Base-by-base conservation (phyloP, 2,329 filamentous ascomycete species). In the Alternaria postmessia region DNA sequence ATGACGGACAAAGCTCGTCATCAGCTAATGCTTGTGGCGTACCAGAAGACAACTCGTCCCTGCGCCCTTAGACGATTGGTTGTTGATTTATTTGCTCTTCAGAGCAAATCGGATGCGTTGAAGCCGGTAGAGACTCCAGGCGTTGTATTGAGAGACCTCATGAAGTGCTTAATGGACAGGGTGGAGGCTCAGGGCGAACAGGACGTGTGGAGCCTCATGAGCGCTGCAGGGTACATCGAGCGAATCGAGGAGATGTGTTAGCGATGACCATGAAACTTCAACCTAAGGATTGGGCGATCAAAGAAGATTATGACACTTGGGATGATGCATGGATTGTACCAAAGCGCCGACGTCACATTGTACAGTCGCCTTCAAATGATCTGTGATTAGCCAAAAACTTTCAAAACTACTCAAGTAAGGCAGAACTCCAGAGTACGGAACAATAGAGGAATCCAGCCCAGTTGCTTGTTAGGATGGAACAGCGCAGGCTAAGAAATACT, bases 221-320 rank as follows among this genome's bases (percentile, higher is more conserved):
- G n/a, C 1, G 2, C 18, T 14, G 28, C 6, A 2, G 28, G 44
- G 5, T 2, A 47, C 20, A 32, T 47, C n/a, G 28, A 22, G 18
- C 28, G 22, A 18, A 28, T 20, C 2, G 28, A 32, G 3, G 11
- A 24, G n/a, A n/a, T n/a, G n/a, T n/a, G n/a, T n/a, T n/a, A n/a
- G n/a, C n/a, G n/a, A n/a, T n/a, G n/a, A n/a, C n/a, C n/a, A n/a
- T n/a, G n/a, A n/a, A n/a, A n/a, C n/a, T n/a, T n/a, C n/a, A n/a
- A n/a, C n/a, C n/a, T n/a, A n/a, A n/a, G n/a, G n/a, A n/a, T 2
- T 32, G 11, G 2, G 7, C 1, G 2, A 8, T 20, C 8, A 5
- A 16, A 2, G 24, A 47, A 18, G 9, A 42, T 24, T 42, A 8
- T 5, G 14, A 9, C 22, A 24, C 22, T 24, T 1, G 22, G 1